These are phyloP conservation scores for Penicillium samsonianum DNA, from an alignment of 495 filamentous ascomycete species.

Conservation along the genomic window DNA sequence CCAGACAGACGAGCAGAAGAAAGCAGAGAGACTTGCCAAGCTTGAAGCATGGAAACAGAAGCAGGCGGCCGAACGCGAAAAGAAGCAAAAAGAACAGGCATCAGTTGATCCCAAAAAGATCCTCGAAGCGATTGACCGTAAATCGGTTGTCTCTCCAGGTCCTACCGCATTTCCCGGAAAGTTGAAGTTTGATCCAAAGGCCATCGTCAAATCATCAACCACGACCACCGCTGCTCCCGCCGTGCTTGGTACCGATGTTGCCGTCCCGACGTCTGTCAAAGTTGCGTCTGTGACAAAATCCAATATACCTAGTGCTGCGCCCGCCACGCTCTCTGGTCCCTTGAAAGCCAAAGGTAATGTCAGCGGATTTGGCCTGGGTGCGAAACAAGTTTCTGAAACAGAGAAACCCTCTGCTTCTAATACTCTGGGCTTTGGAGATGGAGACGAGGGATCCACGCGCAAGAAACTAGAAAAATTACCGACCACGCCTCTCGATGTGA, in stretches of 20 bases:
- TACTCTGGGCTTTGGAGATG: slow-evolving; percentile 81
- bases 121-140: slow-evolving; percentile 75
- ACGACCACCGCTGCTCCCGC: slow-evolving; percentile 30
- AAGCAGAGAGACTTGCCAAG: slow-evolving; percentile 79
- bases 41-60: slow-evolving; percentile 92
- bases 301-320: slow-evolving; percentile 47
- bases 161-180: slow-evolving; percentile 70
- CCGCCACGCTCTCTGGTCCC: slow-evolving; percentile 45
- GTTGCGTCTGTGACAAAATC: slow-evolving; percentile 39
- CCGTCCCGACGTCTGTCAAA: slow-evolving; percentile 59
- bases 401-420: slow-evolving; percentile 71
- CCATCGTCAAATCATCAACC: slow-evolving; percentile 65
- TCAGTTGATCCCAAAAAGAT: slow-evolving; percentile 65
- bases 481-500: slow-evolving; percentile 66
- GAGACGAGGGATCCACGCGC: slow-evolving; percentile 80
- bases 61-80: slow-evolving; percentile 74
- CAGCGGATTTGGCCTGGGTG: slow-evolving; percentile 80
- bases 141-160: slow-evolving; percentile 49
- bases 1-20: slow-evolving; percentile 78
- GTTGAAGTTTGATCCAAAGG: slow-evolving; percentile 91
- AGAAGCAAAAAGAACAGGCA: slow-evolving; percentile 69
- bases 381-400: slow-evolving; percentile 57
- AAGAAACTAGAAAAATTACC: slow-evolving; percentile 88
- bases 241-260: slow-evolving; percentile 62
- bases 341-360: slow-evolving; percentile 69